Evolutionary conservation across 2,329 filamentous ascomycete genomes (phyloP).

Genomic region (Xylariaceae sp.): DNA sequence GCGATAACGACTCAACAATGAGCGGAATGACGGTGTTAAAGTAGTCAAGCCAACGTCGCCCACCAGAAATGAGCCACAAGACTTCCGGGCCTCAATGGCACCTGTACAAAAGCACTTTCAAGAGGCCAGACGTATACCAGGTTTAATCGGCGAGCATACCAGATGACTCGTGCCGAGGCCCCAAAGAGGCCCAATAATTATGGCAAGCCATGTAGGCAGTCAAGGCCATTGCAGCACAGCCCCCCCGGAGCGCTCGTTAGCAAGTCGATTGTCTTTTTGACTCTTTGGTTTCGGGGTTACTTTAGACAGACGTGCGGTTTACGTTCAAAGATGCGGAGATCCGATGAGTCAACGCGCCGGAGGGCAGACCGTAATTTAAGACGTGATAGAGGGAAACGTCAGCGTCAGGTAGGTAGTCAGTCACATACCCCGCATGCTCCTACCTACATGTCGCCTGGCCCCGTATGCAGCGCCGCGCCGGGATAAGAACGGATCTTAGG

Average conservation of each 20-base stretch:
- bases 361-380: no score
- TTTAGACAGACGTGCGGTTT: constrained; percentile 12
- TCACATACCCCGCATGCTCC: no score
- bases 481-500: no score
- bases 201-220: constrained; percentile 1
- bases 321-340: background rate
- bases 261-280: background rate
- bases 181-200: background rate
- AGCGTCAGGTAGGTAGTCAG: no score
- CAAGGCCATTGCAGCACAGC: constrained; percentile 1
- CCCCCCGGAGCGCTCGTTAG: background rate
- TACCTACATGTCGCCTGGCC: no score
- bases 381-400: no score
- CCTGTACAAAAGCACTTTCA: background rate
- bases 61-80: background rate
- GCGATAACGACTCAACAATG: background rate
- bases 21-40: background rate
- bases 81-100: background rate
- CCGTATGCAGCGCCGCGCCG: no score
- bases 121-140: background rate
- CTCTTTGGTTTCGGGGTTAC: background rate
- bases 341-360: no score
- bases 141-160: background rate
- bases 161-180: constrained; percentile 3
- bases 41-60: background rate